Evolutionary conservation across 2,329 filamentous ascomycete species (phyloP).

Genomic region (Thielaviopsis musarum): DNA sequence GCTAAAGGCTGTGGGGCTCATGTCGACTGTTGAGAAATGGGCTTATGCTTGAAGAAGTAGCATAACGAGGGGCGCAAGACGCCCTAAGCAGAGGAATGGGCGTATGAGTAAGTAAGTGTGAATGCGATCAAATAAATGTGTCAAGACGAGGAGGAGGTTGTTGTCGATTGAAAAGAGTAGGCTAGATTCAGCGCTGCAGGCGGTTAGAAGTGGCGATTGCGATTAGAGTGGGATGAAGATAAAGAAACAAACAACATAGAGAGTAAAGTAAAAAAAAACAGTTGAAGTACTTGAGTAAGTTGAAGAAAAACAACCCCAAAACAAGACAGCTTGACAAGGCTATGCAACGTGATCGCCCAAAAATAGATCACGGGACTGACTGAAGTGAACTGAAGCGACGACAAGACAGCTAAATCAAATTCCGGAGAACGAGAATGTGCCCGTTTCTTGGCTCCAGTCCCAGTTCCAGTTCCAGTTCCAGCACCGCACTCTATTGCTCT

Average conservation of each 20-base stretch:
- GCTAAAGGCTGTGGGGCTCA: slow-evolving; percentile 8
- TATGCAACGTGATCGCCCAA: background rate
- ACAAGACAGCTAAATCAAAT: too few species aligned
- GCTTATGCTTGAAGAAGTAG: background rate
- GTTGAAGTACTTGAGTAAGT: too few species aligned
- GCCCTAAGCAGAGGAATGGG: background rate
- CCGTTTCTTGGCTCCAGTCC: background rate
- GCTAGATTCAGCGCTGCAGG: too few species aligned
- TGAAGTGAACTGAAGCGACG: background rate
- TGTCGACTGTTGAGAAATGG: background rate
- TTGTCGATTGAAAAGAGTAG: too few species aligned
- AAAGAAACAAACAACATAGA: background rate
- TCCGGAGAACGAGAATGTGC: background rate
- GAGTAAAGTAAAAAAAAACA: background rate
- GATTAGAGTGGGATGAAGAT: background rate
- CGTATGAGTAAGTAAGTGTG: background rate
- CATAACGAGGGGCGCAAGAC: background rate
- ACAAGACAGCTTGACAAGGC: background rate
- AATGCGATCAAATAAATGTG: background rate
- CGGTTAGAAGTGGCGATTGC: too few species aligned
- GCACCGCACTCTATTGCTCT: background rate
- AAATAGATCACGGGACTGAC: too few species aligned
- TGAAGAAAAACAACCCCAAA: background rate
- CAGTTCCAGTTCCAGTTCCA: too few species aligned
- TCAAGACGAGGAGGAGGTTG: too few species aligned